A percentile compares a stretch with the other conserved stretches of the same genome.
These are phyloP conservation scores for Acacia crassicarpa DNA, from an alignment of 306 rosid genomes.

Conservation along the genomic window DNA sequence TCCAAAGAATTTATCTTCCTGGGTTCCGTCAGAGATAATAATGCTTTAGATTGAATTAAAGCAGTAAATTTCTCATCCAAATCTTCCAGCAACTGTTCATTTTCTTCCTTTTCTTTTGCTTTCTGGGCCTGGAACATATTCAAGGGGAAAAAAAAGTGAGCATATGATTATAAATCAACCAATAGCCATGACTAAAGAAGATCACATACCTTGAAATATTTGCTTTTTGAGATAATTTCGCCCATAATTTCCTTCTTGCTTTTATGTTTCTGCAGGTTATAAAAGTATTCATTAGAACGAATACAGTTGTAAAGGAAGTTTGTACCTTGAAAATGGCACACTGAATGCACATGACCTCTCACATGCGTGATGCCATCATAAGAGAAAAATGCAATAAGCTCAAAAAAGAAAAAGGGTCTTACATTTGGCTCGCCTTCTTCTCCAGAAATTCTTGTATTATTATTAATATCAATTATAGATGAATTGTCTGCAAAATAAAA, in stretches of 20 bases:
- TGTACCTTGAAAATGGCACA: not conserved
- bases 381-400: not conserved
- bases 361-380: not conserved
- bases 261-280: constrained; percentile 66
- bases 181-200: constrained; percentile 5
- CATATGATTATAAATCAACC: constrained; percentile 17
- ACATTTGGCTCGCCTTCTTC: constrained; percentile 68
- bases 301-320: constrained; percentile 1
- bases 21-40: constrained; percentile 61
- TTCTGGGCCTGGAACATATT: constrained; percentile 72
- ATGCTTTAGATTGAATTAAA: constrained; percentile 56
- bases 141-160: constrained; percentile 21
- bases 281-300: constrained; percentile 10
- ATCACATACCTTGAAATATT: constrained; percentile 63
- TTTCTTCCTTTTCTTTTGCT: constrained; percentile 85
- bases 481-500: constrained; percentile 48
- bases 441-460: constrained; percentile 27
- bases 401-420: constrained; percentile 30
- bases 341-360: not conserved
- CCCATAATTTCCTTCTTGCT: constrained; percentile 86
- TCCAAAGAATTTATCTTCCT: constrained; percentile 71
- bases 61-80: constrained; percentile 70
- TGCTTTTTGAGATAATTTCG: constrained; percentile 83
- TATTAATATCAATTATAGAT: constrained; percentile 13
- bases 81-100: constrained; percentile 68